Evolutionary conservation across 139 green algal species (phyloP), one percentile per base, ranked within the genome.

Genomic region (Asterochloris erici): DNA sequence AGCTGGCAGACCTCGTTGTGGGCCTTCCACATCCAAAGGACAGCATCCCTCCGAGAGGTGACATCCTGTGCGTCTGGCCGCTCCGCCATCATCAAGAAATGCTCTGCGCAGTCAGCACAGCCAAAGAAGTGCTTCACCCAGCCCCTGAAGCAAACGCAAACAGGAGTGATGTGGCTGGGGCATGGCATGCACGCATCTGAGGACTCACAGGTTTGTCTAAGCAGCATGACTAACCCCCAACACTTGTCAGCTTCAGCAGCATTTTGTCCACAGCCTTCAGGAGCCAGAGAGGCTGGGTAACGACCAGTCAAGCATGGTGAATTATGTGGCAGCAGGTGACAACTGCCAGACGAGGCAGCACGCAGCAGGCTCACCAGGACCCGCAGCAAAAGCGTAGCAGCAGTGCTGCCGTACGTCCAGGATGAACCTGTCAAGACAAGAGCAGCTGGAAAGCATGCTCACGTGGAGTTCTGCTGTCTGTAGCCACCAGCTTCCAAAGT

Each of bases 11-110:
- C 90, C 77, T 79, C 82, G 84, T 97, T 97, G 88, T 97, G 94
- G 10, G 87, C 87, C 10, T 74, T 70, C 94, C 94, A 97, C 62
- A 95, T 77, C 94, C 94, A 97, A 26, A 97, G 74, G 47, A 91
- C 86, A 14, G 90, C 87, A 14, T 93, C 86, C 9, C 78, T 82
- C 28, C 82, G 82, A 21, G 28, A 88, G 9, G 28, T 68, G 38
- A 97, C 87, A 21, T 26, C 54, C 12, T 47, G 71, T 0, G 90
- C 90, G 64, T 88, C 87, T 15, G 82, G n/a, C 60, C 78, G 81
- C 12, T 63, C 62, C 0, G 88, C 83, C 61, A 91, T 82, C 26
- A 73, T 26, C 73, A 88, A 64, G 81, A 94, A 95, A 64, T 95
- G 89, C 26, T 84, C 63, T 29, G 90, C 79, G 74, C 89, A 95